These are phyloP conservation scores for Lunularia cruciata DNA, from an alignment of 225 moss, liverwort and hornwort species.

Conservation along the genomic window DNA sequence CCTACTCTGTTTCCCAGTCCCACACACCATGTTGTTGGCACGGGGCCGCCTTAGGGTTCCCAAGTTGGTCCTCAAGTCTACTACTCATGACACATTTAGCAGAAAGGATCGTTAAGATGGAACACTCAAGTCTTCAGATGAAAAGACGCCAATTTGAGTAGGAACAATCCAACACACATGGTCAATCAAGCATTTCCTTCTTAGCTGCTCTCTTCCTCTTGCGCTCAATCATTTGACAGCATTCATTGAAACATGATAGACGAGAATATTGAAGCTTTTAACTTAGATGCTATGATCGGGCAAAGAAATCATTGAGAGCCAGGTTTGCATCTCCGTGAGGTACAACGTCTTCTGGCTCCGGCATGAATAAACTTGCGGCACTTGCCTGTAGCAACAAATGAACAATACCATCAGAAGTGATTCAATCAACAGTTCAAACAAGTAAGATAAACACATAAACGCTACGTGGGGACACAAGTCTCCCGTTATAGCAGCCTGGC, in stretches of 20 bases:
- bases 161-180: background rate
- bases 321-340: slow-evolving; percentile 98
- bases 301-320: slow-evolving; percentile 93
- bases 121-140: no score
- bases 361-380: slow-evolving; percentile 74
- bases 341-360: slow-evolving; percentile 92
- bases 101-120: no score
- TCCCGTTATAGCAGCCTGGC: no score
- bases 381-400: slow-evolving; percentile 49
- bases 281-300: slow-evolving; percentile 50
- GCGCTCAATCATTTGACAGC: slow-evolving; percentile 16
- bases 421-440: background rate
- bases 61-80: no score
- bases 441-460: background rate
- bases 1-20: no score
- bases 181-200: slow-evolving; percentile 14
- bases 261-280: slow-evolving; percentile 27
- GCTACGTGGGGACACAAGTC: no score
- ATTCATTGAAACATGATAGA: slow-evolving; percentile 14
- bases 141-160: background rate
- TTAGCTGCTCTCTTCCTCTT: slow-evolving; percentile 17
- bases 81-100: no score
- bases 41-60: no score
- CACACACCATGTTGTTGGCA: no score
- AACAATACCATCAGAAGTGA: no score